Conservation (phyloP, 75 land plant genomes). For the Isoetes taiwanensis region DNA sequence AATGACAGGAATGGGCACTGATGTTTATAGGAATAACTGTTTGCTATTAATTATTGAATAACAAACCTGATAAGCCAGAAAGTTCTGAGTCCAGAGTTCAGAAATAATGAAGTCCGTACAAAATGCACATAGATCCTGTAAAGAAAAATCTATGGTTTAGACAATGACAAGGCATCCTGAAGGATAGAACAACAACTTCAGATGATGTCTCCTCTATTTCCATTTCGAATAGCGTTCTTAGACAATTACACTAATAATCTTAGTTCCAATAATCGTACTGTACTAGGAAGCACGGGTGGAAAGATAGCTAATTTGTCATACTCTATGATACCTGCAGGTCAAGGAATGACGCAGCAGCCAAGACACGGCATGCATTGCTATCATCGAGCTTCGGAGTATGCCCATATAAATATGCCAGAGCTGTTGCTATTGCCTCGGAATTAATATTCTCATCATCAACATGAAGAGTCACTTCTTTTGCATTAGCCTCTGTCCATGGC, state of each 20-base stretch:
- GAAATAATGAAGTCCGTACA: slow-evolving; percentile 92
- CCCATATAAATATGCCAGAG: slow-evolving; percentile 82
- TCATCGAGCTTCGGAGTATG: slow-evolving; percentile 95
- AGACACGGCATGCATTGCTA: slow-evolving; percentile 83
- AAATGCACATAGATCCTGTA: slow-evolving; percentile 92
- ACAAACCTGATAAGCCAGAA: slow-evolving; percentile 74
- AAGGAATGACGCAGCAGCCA: slow-evolving; percentile 93
- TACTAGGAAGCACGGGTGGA: neutral
- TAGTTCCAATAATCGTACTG: neutral
- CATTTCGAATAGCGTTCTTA: neutral
- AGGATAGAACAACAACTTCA: neutral
- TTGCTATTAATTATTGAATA: neutral
- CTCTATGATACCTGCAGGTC: slow-evolving; percentile 69
- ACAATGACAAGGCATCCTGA: neutral
- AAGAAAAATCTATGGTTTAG: neutral
- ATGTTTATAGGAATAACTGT: neutral
- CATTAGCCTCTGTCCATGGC: slow-evolving; percentile 91
- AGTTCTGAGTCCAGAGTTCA: slow-evolving; percentile 86
- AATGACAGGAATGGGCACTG: neutral
- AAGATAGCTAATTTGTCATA: neutral
- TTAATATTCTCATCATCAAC: slow-evolving; percentile 93
- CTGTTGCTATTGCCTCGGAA: slow-evolving; percentile 64
- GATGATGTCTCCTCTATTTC: neutral
- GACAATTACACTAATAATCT: neutral
- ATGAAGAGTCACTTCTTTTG: slow-evolving; percentile 57